These are phyloP conservation scores for Trichomonas tenax DNA, from an alignment of 208 protist genomes.

Conservation along the genomic window DNA sequence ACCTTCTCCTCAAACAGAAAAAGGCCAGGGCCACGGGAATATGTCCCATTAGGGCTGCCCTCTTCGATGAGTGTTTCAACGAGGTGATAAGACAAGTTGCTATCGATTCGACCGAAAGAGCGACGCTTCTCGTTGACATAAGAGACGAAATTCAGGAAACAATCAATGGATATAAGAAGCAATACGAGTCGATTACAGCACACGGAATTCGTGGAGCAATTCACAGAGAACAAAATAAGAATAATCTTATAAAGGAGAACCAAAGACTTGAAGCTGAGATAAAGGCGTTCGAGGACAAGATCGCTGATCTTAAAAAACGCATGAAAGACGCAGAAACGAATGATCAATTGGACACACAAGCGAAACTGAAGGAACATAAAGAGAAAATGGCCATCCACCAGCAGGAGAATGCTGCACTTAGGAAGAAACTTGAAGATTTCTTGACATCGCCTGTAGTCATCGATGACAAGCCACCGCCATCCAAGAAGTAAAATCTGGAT, in stretches of 20 bases:
- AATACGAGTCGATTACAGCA: conserved; percentile 62
- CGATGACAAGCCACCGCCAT: background rate
- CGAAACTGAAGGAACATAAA: background rate
- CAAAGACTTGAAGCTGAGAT: background rate
- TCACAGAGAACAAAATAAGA: conserved; percentile 54
- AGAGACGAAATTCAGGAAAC: conserved; percentile 78
- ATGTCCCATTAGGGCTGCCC: conserved; percentile 77
- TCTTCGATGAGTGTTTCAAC: conserved; percentile 82
- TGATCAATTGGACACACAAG: background rate
- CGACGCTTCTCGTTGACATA: conserved; percentile 78
- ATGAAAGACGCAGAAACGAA: background rate
- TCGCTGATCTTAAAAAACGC: background rate
- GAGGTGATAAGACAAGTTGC: conserved; percentile 92
- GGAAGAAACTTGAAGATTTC: background rate
- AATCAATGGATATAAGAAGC: conserved; percentile 56
- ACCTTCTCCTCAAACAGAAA: conserved; percentile 59
- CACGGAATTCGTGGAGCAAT: conserved; percentile 86
- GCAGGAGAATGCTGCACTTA: background rate
- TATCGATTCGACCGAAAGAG: conserved; percentile 79
- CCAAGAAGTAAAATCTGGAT: background rate
- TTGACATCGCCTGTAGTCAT: background rate
- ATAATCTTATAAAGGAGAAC: background rate
- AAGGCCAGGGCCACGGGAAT: conserved; percentile 76
- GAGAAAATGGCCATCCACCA: background rate
- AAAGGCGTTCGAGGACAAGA: background rate